Conservation (phyloP, 768 basidiomycete genomes). For the Pleurotus tuoliensis region DNA sequence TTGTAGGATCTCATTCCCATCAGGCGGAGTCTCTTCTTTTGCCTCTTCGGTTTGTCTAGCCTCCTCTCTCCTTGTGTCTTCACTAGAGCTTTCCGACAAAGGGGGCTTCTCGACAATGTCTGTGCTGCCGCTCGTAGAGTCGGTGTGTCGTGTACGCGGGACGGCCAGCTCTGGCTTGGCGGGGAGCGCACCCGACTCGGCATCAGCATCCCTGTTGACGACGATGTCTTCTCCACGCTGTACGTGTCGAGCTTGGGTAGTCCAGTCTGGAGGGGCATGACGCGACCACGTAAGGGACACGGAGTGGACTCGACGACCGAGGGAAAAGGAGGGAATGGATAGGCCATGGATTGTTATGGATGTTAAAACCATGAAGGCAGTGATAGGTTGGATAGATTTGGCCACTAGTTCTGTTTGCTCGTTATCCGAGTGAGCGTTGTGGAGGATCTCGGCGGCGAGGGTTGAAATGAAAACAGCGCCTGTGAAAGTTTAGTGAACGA, state of each 20-base stretch:
- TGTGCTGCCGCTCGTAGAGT: slow-evolving; percentile 8
- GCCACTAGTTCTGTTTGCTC: slow-evolving; percentile 64
- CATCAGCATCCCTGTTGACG: slow-evolving; percentile 73
- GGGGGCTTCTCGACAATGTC: slow-evolving; percentile 3
- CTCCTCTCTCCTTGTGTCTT: slow-evolving; percentile 13
- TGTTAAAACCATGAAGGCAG: slow-evolving; percentile 90
- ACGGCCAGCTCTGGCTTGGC: slow-evolving; percentile 15
- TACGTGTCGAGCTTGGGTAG: slow-evolving; percentile 70
- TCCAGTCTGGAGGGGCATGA: slow-evolving; percentile 79
- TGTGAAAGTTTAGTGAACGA: slow-evolving; percentile 15
- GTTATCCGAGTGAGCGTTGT: slow-evolving; percentile 21
- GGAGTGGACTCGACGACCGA: slow-evolving; percentile 86
- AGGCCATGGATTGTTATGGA: slow-evolving; percentile 87
- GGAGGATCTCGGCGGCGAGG: slow-evolving; percentile 63
- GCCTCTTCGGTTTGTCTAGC: slow-evolving; percentile 10
- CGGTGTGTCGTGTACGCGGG: slow-evolving; percentile 11
- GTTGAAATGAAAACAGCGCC: slow-evolving; percentile 95
- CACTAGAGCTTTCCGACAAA: slow-evolving; percentile 10
- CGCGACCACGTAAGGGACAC: slow-evolving; percentile 91
- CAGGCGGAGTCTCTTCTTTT: slow-evolving; percentile 38
- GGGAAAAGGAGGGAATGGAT: slow-evolving; percentile 92
- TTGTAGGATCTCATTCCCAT: slow-evolving; percentile 35
- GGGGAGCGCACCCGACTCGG: slow-evolving; percentile 40
- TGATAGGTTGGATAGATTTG: slow-evolving; percentile 85
- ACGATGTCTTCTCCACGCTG: slow-evolving; percentile 66